Percentiles rank a stretch among this genome's conserved stretches.
phyloP scores from a whole-genome alignment of 2,329 filamentous ascomycete species.

The Talaromyces sp. region DNA sequence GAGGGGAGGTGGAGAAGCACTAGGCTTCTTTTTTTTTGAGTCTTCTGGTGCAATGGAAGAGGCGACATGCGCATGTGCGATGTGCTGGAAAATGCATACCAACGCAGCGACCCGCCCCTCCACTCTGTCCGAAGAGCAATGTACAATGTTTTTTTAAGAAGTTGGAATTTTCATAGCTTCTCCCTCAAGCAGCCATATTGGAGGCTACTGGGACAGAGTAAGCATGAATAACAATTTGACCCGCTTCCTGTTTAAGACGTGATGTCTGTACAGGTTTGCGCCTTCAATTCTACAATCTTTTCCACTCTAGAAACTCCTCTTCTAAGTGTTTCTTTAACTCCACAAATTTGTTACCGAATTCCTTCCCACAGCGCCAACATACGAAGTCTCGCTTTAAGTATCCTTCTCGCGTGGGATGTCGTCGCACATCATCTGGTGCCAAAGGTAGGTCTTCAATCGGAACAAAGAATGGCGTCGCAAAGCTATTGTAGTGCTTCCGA shows the following conservation, averaged over 20 bases:
- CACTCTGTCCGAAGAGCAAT: conserved; percentile 12
- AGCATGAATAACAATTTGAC: not conserved
- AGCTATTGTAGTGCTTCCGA: conserved; percentile 89
- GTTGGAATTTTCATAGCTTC: conserved; percentile 11
- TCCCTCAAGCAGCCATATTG: conserved; percentile 3
- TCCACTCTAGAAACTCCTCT: conserved; percentile 77
- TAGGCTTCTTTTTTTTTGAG: conserved; percentile 3
- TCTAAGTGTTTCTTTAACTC: conserved; percentile 75
- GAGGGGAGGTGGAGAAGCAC: conserved; percentile 9
- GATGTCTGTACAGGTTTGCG: not conserved
- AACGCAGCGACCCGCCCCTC: not conserved
- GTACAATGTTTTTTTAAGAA: conserved; percentile 19
- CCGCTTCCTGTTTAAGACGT: conserved; percentile 1
- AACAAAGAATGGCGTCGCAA: conserved; percentile 83
- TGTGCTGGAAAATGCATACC: conserved; percentile 22
- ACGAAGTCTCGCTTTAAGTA: conserved; percentile 68
- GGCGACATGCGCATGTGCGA: not conserved
- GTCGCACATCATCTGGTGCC: conserved; percentile 63
- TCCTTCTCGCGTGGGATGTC: conserved; percentile 57
- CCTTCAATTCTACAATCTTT: conserved; percentile 53
- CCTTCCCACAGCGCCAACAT: conserved; percentile 82
- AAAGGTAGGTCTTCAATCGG: conserved; percentile 79
- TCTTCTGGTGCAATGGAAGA: conserved; percentile 4
- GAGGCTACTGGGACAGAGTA: conserved; percentile 4
- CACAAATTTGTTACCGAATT: conserved; percentile 74